Evolutionary conservation across 345 rosid genomes (phyloP).

Genomic region (Bretschneidera sinensis): DNA sequence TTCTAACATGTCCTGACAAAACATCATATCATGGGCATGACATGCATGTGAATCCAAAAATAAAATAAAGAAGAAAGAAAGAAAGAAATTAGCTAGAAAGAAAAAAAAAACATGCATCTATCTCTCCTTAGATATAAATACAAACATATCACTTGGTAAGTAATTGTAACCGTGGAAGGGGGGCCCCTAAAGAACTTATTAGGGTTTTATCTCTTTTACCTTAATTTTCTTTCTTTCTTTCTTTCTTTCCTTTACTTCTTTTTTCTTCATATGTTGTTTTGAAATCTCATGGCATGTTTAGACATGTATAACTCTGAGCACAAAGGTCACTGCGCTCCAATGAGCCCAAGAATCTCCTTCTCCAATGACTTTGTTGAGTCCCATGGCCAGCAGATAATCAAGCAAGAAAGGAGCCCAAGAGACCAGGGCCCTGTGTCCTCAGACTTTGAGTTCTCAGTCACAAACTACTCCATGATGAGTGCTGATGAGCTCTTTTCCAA

Average conservation of each 20-base stretch:
- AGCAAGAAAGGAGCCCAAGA: slow-evolving; percentile 31
- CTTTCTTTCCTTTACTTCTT: background rate
- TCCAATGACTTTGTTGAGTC: slow-evolving; percentile 76
- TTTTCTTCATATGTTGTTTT: slow-evolving; percentile 24
- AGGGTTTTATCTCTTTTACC: slow-evolving; percentile 15
- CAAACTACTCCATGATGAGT: slow-evolving; percentile 79
- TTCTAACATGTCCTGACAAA: slow-evolving; percentile 44
- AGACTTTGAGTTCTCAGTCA: slow-evolving; percentile 87
- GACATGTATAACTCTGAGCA: too few species aligned
- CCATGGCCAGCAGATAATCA: slow-evolving; percentile 43
- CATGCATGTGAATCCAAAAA: slow-evolving; percentile 32
- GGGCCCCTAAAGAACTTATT: slow-evolving; percentile 35
- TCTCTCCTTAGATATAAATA: slow-evolving; percentile 39
- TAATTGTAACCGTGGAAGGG: slow-evolving; percentile 35
- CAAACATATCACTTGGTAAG: slow-evolving; percentile 36
- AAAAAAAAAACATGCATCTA: background rate
- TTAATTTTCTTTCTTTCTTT: slow-evolving; percentile 10
- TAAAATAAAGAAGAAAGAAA: background rate
- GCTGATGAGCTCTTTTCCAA: slow-evolving; percentile 95
- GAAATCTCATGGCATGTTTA: slow-evolving; percentile 71
- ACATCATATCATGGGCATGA: slow-evolving; percentile 44
- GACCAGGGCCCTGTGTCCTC: slow-evolving; percentile 44
- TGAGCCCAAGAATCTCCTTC: slow-evolving; percentile 91
- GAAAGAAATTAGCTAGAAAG: too few species aligned
- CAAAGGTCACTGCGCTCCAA: slow-evolving; percentile 43